Base-by-base conservation (phyloP, 2,329 filamentous ascomycete genomes). In the Rasamsonia emersonii region DNA sequence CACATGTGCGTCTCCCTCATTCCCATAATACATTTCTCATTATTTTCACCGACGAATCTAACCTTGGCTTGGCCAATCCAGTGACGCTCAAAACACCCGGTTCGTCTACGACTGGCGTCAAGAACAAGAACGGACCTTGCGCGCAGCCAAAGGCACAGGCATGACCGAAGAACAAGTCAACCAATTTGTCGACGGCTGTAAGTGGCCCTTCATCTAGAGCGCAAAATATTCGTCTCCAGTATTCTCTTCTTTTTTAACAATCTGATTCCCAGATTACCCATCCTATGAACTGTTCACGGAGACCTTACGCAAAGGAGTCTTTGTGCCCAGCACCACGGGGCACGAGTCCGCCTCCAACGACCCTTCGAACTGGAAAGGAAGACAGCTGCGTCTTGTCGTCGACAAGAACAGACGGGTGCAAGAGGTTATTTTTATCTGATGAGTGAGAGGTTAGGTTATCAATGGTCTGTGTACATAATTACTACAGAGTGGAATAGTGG, bases 51-150 rank as follows among this genome's bases (percentile, higher is more conserved):
- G 17, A n/a, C 15, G 26, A 14, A 25, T 9, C 14, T 9, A n/a
- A n/a, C n/a, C n/a, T n/a, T n/a, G n/a, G n/a, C n/a, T n/a, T n/a
- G n/a, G n/a, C n/a, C 20, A 23, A 15, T 14, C n/a, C 27, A 70
- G 65, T 34, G 79, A 93, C 49, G 82, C 86, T 4, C 72, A 82
- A 45, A 67, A 91, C 43, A 68, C 75, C 4, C 65, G 68, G 30
- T 88, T 77, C 50, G 88, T 93, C 32, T 94, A 94, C 48, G 73
- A 71, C 39, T 94, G 88, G 88, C 75, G 86, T 9, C 64, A 78
- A 45, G 69, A 94, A 61, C 85, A 93, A 59, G 86, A 94, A 59
- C 71, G 72, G 28, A 72, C 72, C 37, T 65, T 94, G 46, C 73
- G 82, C 15, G 64, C 64, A 5, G 60, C 68, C 14, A 81, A 73